Conservation (phyloP, 75 land plant species). For the Adiantum capillusveneris region DNA sequence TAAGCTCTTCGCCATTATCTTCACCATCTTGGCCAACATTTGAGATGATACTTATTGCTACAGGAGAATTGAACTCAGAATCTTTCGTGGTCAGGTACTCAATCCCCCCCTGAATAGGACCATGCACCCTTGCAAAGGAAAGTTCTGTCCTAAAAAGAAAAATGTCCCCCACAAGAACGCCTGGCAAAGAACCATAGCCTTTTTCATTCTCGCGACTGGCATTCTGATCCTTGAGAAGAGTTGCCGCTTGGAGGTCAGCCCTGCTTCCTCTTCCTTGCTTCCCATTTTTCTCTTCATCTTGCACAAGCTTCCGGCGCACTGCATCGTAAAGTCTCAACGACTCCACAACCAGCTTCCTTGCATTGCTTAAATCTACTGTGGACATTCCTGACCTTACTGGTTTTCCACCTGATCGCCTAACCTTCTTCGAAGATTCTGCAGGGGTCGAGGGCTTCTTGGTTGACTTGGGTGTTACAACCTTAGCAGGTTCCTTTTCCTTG, state of each 20-base stretch:
- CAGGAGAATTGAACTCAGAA: constrained; percentile 30
- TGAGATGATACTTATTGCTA: constrained; percentile 58
- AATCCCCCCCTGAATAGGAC: constrained; percentile 57
- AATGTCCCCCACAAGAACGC: constrained; percentile 60
- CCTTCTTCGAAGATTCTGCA: background rate
- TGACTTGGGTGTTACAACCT: background rate
- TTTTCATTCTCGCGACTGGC: constrained; percentile 28
- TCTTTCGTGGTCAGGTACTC: constrained; percentile 39
- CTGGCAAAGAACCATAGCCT: constrained; percentile 28
- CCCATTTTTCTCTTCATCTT: constrained; percentile 33
- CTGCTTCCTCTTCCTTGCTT: constrained; percentile 20
- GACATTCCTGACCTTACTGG: background rate
- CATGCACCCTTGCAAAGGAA: constrained; percentile 59
- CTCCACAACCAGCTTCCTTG: constrained; percentile 7
- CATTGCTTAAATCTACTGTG: constrained; percentile 1
- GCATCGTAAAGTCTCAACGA: constrained; percentile 37
- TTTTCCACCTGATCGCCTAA: background rate
- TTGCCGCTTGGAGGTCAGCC: constrained; percentile 32
- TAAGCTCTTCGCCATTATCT: constrained; percentile 39
- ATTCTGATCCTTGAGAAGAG: constrained; percentile 24
- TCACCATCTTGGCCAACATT: constrained; percentile 57
- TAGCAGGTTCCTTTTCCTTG: background rate
- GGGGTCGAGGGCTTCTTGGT: background rate
- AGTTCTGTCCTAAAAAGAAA: constrained; percentile 61
- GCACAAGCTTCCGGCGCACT: constrained; percentile 44